Conservation (phyloP, 2,329 filamentous ascomycete species). For the Capronia coronata region DNA sequence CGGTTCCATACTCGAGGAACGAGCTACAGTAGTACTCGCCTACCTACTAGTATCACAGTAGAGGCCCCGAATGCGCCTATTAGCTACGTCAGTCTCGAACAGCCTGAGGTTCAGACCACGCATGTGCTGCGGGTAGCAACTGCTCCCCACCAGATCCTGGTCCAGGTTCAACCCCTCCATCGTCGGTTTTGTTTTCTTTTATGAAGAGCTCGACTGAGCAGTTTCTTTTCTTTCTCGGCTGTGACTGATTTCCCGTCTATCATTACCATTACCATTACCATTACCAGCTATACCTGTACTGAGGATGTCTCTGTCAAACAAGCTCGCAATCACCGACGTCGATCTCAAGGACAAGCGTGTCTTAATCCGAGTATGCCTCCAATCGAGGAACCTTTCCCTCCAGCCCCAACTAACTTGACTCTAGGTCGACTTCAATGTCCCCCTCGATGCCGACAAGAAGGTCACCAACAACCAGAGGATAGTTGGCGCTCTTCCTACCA, state of each 20-base stretch:
- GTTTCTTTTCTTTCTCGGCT: constrained; percentile 1
- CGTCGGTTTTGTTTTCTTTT: constrained; percentile 11
- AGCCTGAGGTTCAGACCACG: no score
- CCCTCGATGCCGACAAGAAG: constrained; percentile 84
- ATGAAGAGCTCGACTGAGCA: constrained; percentile 10
- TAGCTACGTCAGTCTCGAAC: neutral
- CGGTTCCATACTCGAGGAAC: no score
- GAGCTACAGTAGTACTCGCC: no score
- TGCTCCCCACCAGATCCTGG: constrained; percentile 11
- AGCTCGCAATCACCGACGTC: constrained; percentile 92
- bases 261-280: neutral
- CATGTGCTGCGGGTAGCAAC: neutral
- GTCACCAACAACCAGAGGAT: constrained; percentile 99
- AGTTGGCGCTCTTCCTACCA: constrained; percentile 87
- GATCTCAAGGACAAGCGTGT: constrained; percentile 98
- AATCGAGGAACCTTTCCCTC: neutral
- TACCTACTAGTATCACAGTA: no score
- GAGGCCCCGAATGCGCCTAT: neutral
- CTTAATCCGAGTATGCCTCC: constrained; percentile 75
- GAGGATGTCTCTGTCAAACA: constrained; percentile 93
- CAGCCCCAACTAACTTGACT: constrained; percentile 3
- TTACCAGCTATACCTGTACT: neutral
- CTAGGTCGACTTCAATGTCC: constrained; percentile 99
- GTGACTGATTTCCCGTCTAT: neutral
- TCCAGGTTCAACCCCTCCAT: constrained; percentile 15